Evolutionary conservation across 2,329 filamentous ascomycete genomes (phyloP).

Genomic region (Epichloe bromicola): DNA sequence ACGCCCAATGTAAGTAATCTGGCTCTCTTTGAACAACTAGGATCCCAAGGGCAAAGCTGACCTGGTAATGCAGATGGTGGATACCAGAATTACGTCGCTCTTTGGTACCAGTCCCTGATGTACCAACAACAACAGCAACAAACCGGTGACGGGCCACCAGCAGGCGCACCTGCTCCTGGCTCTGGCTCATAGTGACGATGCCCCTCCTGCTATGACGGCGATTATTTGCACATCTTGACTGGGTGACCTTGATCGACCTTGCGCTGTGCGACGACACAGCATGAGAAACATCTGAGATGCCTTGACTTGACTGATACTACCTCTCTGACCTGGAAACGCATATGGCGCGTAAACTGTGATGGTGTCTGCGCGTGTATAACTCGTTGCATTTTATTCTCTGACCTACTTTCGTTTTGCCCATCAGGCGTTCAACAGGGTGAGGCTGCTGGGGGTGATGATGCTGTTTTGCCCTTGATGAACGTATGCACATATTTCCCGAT

Average conservation of each 20-base stretch:
- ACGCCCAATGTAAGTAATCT: conserved; percentile 52
- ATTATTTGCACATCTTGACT: conserved; percentile 13
- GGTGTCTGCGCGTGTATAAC: conserved; percentile 21
- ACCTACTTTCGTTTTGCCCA: background rate
- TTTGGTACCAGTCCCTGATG: conserved; percentile 64
- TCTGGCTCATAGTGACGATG: conserved; percentile 24
- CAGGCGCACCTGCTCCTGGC: conserved; percentile 23
- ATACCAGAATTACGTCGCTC: conserved; percentile 65
- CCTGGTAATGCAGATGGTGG: conserved; percentile 48
- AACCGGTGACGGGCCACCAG: conserved; percentile 23
- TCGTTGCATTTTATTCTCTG: conserved; percentile 7
- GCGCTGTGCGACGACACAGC: conserved; percentile 3
- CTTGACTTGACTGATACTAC: conserved; percentile 21
- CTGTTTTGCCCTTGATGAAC: conserved; percentile 3
- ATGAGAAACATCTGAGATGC: conserved; percentile 15
- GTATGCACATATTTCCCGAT: background rate
- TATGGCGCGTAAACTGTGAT: conserved; percentile 14
- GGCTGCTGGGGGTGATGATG: background rate
- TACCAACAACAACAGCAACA: conserved; percentile 29
- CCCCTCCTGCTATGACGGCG: conserved; percentile 2
- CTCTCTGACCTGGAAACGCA: conserved; percentile 12
- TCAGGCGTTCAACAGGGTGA: background rate
- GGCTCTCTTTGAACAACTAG: background rate
- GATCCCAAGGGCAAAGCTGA: conserved; percentile 7
- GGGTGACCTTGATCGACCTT: conserved; percentile 22